These are phyloP conservation scores for Aspergillus costaricaensis DNA, from an alignment of 2,329 filamentous ascomycete genomes.

Conservation along the genomic window DNA sequence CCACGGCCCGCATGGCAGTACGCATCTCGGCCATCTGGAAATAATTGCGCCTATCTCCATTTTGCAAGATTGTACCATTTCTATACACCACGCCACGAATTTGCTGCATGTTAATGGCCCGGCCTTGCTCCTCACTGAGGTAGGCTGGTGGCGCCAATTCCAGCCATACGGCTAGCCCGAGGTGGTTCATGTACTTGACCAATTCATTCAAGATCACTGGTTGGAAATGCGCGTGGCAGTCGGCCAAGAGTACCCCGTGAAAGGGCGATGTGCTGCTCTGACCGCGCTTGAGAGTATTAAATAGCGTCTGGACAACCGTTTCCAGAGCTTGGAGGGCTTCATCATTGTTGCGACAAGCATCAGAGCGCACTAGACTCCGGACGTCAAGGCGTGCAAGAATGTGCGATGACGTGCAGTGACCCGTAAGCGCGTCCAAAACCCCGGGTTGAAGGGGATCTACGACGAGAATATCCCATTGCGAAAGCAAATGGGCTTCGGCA, in stretches of 20 bases:
- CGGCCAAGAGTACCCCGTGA: constrained; percentile 39
- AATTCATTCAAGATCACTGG: constrained; percentile 31
- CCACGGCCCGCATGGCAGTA: constrained; percentile 18
- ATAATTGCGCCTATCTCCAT: constrained; percentile 36
- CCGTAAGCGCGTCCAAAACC: constrained; percentile 28
- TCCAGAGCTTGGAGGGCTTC: constrained; percentile 11
- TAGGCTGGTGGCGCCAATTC: constrained; percentile 37
- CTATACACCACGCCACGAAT: constrained; percentile 32
- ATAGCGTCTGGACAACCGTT: constrained; percentile 1
- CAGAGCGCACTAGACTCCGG: constrained; percentile 4
- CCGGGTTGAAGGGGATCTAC: constrained; percentile 37
- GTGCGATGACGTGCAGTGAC: constrained; percentile 3
- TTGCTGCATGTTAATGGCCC: constrained; percentile 24
- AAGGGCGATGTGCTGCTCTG: constrained; percentile 22
- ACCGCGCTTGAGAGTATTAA: constrained; percentile 2
- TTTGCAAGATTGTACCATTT: constrained; percentile 35
- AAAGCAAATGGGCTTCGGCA: constrained; percentile 30
- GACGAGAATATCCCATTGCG: constrained; percentile 38
- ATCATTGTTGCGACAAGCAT: constrained; percentile 5
- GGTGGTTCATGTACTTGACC: constrained; percentile 29
- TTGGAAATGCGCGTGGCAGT: constrained; percentile 31
- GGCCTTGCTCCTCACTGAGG: constrained; percentile 25
- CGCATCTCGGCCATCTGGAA: constrained; percentile 39
- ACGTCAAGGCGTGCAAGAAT: constrained; percentile 16
- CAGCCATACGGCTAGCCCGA: constrained; percentile 41